These are phyloP conservation scores for Aspergillus nanangensis DNA, from an alignment of 495 filamentous ascomycete species.

Conservation along the genomic window DNA sequence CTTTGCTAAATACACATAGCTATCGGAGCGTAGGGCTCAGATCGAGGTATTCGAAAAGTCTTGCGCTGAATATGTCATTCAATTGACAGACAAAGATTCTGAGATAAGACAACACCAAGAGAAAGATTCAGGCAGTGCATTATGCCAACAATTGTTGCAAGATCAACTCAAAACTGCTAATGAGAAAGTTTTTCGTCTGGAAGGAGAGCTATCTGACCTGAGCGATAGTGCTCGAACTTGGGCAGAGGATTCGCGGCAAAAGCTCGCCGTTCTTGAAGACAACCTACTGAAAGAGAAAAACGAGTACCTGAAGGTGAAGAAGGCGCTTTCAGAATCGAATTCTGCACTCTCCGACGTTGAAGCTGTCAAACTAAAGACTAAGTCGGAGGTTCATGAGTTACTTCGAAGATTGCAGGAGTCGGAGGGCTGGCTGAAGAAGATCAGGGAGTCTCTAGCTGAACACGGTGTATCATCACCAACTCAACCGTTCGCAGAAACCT, in stretches of 20 bases:
- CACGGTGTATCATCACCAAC: conserved; percentile 6
- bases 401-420: conserved; percentile 24
- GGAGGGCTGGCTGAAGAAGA: conserved; percentile 19
- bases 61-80: conserved; percentile 11
- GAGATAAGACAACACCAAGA: conserved; percentile 20
- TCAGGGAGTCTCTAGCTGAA: conserved; percentile 14
- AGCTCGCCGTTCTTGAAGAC: conserved; percentile 3
- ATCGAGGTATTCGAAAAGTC: conserved; percentile 17
- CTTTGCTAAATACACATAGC: conserved; percentile 18
- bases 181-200: conserved; percentile 12
- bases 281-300: conserved; percentile 12
- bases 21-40: conserved; percentile 14
- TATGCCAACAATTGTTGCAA: conserved; percentile 12
- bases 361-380: conserved; percentile 15
- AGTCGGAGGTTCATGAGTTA: conserved; percentile 20
- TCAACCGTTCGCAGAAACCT: conserved; percentile 12
- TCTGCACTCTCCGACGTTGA: conserved; percentile 16
- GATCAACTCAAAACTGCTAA: conserved; percentile 21
- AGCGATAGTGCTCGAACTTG: conserved; percentile 4
- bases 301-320: conserved; percentile 7
- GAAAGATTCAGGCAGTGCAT: conserved; percentile 14
- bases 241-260: conserved; percentile 8
- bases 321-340: conserved; percentile 11
- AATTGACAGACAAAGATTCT: conserved; percentile 12
- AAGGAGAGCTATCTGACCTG: conserved; percentile 8